These are phyloP conservation scores for Passalora sequoiae DNA, from an alignment of 2,329 filamentous ascomycete genomes.

Conservation along the genomic window DNA sequence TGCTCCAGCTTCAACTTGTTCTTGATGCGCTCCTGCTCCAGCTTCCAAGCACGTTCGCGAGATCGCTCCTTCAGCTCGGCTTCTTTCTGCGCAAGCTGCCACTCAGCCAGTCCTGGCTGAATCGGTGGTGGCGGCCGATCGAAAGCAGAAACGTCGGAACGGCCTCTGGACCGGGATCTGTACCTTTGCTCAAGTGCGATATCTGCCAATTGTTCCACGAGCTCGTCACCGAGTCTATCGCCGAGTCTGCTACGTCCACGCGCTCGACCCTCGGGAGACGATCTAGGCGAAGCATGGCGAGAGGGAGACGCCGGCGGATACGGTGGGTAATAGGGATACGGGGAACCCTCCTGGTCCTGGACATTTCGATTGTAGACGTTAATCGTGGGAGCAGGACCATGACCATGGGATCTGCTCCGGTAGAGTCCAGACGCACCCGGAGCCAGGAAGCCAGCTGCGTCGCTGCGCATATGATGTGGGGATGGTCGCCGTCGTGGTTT, in stretches of 20 bases:
- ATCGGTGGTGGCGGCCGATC: constrained; percentile 17
- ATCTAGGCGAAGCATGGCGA: constrained; percentile 17
- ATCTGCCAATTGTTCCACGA: constrained; percentile 29
- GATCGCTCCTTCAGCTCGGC: constrained; percentile 34
- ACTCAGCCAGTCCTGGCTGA: constrained; percentile 24
- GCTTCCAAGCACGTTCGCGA: constrained; percentile 32
- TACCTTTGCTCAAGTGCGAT: constrained; percentile 30
- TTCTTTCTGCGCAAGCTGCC: constrained; percentile 33
- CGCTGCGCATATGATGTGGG: constrained; percentile 17
- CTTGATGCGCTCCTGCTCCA: constrained; percentile 36
- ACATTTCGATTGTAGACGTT: constrained; percentile 44
- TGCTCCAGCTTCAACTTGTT: constrained; percentile 26
- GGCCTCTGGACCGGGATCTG: constrained; percentile 33
- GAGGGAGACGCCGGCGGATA: constrained; percentile 28
- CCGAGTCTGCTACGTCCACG: constrained; percentile 18
- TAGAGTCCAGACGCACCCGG: constrained; percentile 34
- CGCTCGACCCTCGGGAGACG: constrained; percentile 20
- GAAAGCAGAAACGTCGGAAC: constrained; percentile 24
- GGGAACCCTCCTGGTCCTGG: constrained; percentile 17
- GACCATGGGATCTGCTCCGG: constrained; percentile 43
- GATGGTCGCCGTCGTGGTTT: constrained; percentile 17
- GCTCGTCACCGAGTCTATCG: constrained; percentile 24
- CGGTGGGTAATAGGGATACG: constrained; percentile 11
- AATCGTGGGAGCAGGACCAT: constrained; percentile 41
- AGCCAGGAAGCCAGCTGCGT: constrained; percentile 22